These are phyloP conservation scores for Neurospora sp. DNA, from an alignment of 495 filamentous ascomycete species.

Conservation along the genomic window DNA sequence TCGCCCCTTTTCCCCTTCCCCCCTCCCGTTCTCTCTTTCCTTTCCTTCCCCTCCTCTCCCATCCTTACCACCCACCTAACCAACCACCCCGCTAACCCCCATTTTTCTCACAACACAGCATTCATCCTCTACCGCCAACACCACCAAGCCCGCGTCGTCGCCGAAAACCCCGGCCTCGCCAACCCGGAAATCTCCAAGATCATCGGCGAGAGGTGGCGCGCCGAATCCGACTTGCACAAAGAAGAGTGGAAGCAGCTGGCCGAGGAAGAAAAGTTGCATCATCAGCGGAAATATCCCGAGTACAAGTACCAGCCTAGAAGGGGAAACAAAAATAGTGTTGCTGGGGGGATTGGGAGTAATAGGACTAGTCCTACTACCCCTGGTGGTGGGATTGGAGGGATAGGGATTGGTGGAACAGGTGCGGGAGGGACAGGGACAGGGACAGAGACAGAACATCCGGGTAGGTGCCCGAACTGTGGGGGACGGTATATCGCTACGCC, in stretches of 20 bases:
- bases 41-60: background rate
- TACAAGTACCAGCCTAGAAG: constrained; percentile 92
- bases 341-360: background rate
- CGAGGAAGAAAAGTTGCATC: constrained; percentile 88
- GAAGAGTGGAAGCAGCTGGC: constrained; percentile 82
- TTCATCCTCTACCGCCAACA: constrained; percentile 98
- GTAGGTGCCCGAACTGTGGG: constrained; percentile 52
- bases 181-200: constrained; percentile 99
- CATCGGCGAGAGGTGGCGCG: constrained; percentile 86
- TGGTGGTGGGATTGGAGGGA: background rate
- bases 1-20: too few species aligned
- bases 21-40: too few species aligned
- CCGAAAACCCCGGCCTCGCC: constrained; percentile 75
- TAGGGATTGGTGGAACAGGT: background rate
- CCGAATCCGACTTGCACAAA: constrained; percentile 64
- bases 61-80: background rate
- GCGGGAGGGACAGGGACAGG: background rate
- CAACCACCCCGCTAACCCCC: constrained; percentile 1
- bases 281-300: constrained; percentile 82
- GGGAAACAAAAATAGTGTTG: constrained; percentile 37
- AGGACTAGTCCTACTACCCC: background rate
- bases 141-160: constrained; percentile 71
- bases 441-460: constrained; percentile 25
- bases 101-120: constrained; percentile 42
- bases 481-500: constrained; percentile 52